Conservation (phyloP, 2,329 filamentous ascomycete genomes). For the Trichoderma brevicompactum region DNA sequence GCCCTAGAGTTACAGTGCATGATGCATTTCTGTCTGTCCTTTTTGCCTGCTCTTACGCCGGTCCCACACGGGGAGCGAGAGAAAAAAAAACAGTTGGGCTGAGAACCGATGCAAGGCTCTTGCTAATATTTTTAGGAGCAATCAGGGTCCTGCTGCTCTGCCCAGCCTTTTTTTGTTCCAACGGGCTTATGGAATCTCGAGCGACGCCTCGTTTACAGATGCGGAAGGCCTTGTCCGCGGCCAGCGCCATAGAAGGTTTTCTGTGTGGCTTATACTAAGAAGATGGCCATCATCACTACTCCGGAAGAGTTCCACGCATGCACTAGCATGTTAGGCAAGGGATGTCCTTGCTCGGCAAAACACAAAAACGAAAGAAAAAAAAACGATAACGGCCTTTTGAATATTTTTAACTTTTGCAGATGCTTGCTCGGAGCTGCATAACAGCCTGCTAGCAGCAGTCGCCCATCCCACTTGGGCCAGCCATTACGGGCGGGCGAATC, state of each 20-base stretch:
- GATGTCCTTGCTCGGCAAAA: too few species aligned
- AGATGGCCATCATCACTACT: neutral
- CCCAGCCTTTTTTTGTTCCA: neutral
- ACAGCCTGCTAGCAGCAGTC: too few species aligned
- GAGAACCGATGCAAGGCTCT: neutral
- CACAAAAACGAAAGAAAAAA: too few species aligned
- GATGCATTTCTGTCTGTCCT: neutral
- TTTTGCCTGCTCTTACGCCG: neutral
- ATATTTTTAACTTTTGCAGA: too few species aligned
- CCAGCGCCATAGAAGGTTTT: conserved; percentile 7
- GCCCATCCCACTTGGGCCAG: too few species aligned
- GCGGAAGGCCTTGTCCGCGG: conserved; percentile 17
- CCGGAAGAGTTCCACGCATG: neutral
- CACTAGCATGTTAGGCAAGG: too few species aligned
- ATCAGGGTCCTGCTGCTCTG: conserved; percentile 16
- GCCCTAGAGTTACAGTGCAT: conserved; percentile 13
- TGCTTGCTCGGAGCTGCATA: too few species aligned
- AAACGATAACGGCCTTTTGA: too few species aligned
- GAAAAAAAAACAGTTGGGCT: neutral
- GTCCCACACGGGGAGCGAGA: neutral
- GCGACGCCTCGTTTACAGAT: conserved; percentile 5
- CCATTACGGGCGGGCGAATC: too few species aligned
- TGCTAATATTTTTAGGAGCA: neutral
- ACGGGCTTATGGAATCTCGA: neutral
- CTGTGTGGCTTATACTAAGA: conserved; percentile 3